Base-by-base conservation (phyloP, 2,329 filamentous ascomycete genomes). In the Bipolaris zeicola region DNA sequence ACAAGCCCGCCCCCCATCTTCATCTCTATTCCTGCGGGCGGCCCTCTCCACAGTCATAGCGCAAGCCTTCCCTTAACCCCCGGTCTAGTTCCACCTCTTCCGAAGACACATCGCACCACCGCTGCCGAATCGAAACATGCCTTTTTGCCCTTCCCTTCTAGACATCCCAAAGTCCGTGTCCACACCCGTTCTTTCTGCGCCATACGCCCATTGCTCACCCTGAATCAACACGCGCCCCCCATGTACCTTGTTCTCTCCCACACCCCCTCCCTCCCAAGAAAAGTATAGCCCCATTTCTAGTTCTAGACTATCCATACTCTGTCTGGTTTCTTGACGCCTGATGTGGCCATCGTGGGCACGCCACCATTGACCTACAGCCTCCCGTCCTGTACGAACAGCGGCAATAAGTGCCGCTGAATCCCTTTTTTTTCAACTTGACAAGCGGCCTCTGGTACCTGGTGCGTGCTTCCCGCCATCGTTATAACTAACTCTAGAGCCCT, bases 91-190 rank as follows among this genome's bases (percentile, higher is more conserved):
- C 63, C 68, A 65, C 61, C 46, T 61, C 51, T 53, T 58, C 51
- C 63, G 52, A 65, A 66, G 56, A 61, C 60, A 63, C 63, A 57
- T 68, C 60, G 65, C 67, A 66, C 62, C 60, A 58, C 61, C 55
- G 58, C 58, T 62, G 64, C 65, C 70, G 63, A 68, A 67, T 69
- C 61, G 65, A 67, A 69, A 63, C 70, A 69, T 69, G 64, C 57
- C 66, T 66, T 62, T 62, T 60, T 64, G 56, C 57, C 57, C 65
- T 65, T 57, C 64, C 60, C 58, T 62, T 56, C 56, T 44, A 60
- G 57, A 62, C 62, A 57, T 43, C 60, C 52, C 56, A 61, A 56
- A 57, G 49, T 52, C 65, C 62, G 57, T 65, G 52, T 64, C 63
- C 56, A 58, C 63, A 58, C 64, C 64, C 63, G 64, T 65, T 66